These are phyloP conservation scores for Coemansia sp. DNA, from an alignment of 192 early-diverging fungal species.

Conservation along the genomic window DNA sequence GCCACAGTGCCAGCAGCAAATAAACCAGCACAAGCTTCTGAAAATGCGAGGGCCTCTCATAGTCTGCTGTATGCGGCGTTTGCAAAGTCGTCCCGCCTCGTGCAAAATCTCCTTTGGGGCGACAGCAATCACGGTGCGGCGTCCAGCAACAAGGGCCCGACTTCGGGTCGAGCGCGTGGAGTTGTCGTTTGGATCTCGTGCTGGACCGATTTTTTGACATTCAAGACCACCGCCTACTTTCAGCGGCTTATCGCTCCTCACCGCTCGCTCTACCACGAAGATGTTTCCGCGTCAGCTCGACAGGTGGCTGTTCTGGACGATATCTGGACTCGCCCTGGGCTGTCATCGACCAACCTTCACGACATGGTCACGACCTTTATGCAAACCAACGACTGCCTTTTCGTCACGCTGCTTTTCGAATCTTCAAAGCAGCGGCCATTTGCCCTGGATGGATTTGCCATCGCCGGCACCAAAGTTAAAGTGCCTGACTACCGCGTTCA, in stretches of 20 bases:
- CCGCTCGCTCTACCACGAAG: conserved; percentile 34
- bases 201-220: conserved; percentile 28
- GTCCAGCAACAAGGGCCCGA: conserved; percentile 2
- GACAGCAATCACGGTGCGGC: conserved; percentile 1
- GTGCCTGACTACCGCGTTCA: conserved; percentile 46
- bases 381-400: conserved; percentile 33
- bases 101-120: conserved; percentile 41
- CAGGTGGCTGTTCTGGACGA: conserved; percentile 25
- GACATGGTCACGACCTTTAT: conserved; percentile 28
- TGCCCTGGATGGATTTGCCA: conserved; percentile 33
- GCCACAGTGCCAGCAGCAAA: background rate
- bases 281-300: conserved; percentile 6
- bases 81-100: conserved; percentile 41
- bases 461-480: conserved; percentile 25
- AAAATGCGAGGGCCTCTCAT: background rate
- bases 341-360: conserved; percentile 19
- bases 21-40: background rate
- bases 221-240: conserved; percentile 45
- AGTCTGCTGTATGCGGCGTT: conserved; percentile 27
- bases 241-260: conserved; percentile 38
- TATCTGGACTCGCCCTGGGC: conserved; percentile 29
- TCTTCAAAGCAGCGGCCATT: conserved; percentile 41
- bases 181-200: conserved; percentile 25
- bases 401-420: conserved; percentile 47
- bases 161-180: conserved; percentile 15